Conservation (phyloP, 495 filamentous ascomycete species). For the Aspergillus diversus region DNA sequence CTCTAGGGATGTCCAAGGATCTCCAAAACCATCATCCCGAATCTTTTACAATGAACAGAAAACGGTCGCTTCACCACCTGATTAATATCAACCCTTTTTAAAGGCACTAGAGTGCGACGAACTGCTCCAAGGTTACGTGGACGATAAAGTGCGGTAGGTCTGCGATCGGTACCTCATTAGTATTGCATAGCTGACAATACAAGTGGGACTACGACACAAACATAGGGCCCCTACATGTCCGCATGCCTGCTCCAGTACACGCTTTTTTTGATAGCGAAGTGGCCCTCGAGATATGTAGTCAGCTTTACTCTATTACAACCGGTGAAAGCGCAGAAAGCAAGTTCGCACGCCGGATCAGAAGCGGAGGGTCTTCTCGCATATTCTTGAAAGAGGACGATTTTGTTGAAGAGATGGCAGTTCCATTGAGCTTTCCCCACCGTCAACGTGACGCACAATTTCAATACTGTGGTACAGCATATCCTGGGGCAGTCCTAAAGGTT, state of each 20-base stretch:
- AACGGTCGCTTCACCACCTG: background rate
- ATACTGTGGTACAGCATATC: slow-evolving; percentile 2
- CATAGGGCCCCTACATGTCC: background rate
- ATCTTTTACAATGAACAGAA: background rate
- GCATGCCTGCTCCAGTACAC: background rate
- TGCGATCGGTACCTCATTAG: background rate
- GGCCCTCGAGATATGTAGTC: slow-evolving; percentile 1
- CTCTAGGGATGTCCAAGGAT: background rate
- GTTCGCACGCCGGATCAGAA: background rate
- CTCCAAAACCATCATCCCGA: background rate
- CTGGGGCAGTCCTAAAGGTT: slow-evolving; percentile 1
- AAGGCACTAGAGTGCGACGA: background rate
- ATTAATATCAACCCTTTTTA: background rate
- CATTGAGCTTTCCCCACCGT: background rate
- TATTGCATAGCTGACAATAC: background rate
- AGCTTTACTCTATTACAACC: background rate
- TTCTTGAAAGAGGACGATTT: background rate
- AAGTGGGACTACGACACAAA: background rate
- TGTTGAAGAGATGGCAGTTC: background rate
- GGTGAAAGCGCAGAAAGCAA: background rate
- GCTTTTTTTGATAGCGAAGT: background rate
- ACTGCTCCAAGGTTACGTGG: background rate
- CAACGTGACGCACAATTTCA: background rate
- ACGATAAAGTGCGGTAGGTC: background rate
- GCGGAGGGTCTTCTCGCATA: background rate